Percentiles rank a stretch among this genome's conserved stretches.
Conservation (phyloP, 1,284 basidiomycete species). For the Kwoniella shivajii region DNA sequence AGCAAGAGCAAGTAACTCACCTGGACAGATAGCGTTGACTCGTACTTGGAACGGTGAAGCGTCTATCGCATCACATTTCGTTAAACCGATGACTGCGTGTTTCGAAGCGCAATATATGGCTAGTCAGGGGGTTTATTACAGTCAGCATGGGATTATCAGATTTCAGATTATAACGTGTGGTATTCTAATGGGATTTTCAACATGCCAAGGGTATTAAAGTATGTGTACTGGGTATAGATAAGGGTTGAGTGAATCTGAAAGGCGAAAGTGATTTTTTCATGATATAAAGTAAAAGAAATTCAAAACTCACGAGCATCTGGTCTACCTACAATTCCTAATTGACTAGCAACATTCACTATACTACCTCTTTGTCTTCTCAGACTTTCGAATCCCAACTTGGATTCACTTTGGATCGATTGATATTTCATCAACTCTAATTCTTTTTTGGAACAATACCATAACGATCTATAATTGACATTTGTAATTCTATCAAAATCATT, state of each 20-base stretch:
- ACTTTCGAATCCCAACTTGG: conserved; percentile 1
- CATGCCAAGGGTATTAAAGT: no score
- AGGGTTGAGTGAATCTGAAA: not conserved
- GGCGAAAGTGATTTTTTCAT: no score
- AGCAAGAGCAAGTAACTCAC: not conserved
- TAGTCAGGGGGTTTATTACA: not conserved
- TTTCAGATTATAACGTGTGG: no score
- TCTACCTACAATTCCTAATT: conserved; percentile 29
- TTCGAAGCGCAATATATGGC: conserved; percentile 28
- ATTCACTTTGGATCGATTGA: conserved; percentile 14
- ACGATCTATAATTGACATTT: conserved; percentile 33
- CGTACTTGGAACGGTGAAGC: conserved; percentile 24
- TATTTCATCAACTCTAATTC: conserved; percentile 31
- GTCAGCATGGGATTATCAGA: not conserved
- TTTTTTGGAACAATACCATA: conserved; percentile 30
- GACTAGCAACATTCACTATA: conserved; percentile 32
- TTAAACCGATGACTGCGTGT: conserved; percentile 29
- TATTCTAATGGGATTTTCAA: no score
- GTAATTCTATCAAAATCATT: conserved; percentile 37
- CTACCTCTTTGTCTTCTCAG: conserved; percentile 24
- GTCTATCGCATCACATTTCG: conserved; percentile 27
- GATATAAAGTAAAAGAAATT: not conserved
- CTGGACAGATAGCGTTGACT: conserved; percentile 32
- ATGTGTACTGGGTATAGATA: not conserved
- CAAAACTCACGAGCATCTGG: conserved; percentile 27